Evolutionary conservation across 495 filamentous ascomycete species (phyloP).

Genomic region (Penicillium coprophilum): DNA sequence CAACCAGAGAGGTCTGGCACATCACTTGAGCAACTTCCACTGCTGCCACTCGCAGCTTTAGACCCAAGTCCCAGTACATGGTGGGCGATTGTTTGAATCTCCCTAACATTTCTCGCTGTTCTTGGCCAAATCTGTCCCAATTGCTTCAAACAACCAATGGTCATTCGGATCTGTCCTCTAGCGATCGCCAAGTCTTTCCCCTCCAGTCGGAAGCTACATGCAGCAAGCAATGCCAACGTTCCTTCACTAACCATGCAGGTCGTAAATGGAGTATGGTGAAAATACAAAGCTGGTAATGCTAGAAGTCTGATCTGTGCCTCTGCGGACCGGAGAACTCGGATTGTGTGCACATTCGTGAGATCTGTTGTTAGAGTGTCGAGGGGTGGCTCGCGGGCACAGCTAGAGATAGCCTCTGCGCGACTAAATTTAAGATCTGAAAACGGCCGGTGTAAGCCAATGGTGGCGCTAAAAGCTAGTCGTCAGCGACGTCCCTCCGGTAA

Average conservation of each 20-base stretch:
- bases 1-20: too few relatives aligned
- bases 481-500: too few relatives aligned
- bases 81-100: conserved; percentile 77
- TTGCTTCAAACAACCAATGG: conserved; percentile 32
- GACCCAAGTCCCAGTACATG: too few relatives aligned
- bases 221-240: conserved; percentile 31
- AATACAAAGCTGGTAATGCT: conserved; percentile 25
- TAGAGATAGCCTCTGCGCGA: conserved; percentile 27
- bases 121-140: conserved; percentile 32
- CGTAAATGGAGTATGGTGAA: conserved; percentile 30
- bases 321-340: conserved; percentile 25
- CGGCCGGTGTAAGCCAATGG: conserved; percentile 35
- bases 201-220: conserved; percentile 25
- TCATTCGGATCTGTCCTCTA: conserved; percentile 36
- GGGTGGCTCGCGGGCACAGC: conserved; percentile 31
- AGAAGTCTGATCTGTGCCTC: conserved; percentile 33
- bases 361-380: conserved; percentile 27
- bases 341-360: conserved; percentile 28
- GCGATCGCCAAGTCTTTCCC: conserved; percentile 26
- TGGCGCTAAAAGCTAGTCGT: too few relatives aligned
- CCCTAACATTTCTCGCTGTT: conserved; percentile 66
- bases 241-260: conserved; percentile 38
- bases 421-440: conserved; percentile 35
- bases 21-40: too few relatives aligned
- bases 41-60: too few relatives aligned